Evolutionary conservation across 2,329 filamentous ascomycete species (phyloP).

Genomic region (Diaporthe velutina): DNA sequence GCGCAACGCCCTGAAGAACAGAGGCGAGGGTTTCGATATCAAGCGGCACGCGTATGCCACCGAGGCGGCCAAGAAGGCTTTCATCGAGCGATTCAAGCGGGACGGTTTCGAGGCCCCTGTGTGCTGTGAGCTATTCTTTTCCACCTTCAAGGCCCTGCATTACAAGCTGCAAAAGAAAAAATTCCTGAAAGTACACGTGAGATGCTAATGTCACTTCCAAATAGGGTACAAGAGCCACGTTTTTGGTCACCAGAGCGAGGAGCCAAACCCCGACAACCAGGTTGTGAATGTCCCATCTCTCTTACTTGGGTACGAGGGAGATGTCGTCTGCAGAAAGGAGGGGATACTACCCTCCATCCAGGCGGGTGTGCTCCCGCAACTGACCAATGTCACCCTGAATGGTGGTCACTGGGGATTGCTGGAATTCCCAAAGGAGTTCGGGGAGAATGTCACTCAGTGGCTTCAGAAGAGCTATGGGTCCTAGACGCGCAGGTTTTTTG

Average conservation of each 20-base stretch:
- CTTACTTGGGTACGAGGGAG: slow-evolving; percentile 45
- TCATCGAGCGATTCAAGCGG: slow-evolving; percentile 44
- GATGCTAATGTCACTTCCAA: background rate
- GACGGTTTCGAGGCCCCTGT: slow-evolving; percentile 47
- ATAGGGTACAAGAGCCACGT: slow-evolving; percentile 44
- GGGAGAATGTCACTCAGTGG: slow-evolving; percentile 32
- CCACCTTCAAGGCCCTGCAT: too few relatives aligned
- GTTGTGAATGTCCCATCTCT: slow-evolving; percentile 45
- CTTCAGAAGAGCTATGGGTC: slow-evolving; percentile 26
- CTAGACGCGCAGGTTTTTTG: background rate
- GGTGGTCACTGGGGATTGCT: slow-evolving; percentile 49
- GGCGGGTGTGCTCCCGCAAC: slow-evolving; percentile 44
- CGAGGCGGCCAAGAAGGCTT: slow-evolving; percentile 43
- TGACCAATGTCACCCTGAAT: slow-evolving; percentile 44
- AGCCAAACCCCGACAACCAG: slow-evolving; percentile 40
- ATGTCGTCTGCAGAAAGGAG: slow-evolving; percentile 45
- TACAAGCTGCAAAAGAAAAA: background rate
- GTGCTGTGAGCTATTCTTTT: slow-evolving; percentile 41
- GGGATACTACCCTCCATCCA: slow-evolving; percentile 40
- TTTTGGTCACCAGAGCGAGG: slow-evolving; percentile 43
- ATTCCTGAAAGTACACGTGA: too few relatives aligned
- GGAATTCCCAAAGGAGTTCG: slow-evolving; percentile 47
- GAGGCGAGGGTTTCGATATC: slow-evolving; percentile 43
- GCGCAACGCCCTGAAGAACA: slow-evolving; percentile 44
- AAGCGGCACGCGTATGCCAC: slow-evolving; percentile 46